A percentile compares a stretch with the other conserved stretches of the same genome.
These are phyloP conservation scores for Cryptosporidium meleagridis DNA, from an alignment of 169 alveolate species.

Conservation along the genomic window DNA sequence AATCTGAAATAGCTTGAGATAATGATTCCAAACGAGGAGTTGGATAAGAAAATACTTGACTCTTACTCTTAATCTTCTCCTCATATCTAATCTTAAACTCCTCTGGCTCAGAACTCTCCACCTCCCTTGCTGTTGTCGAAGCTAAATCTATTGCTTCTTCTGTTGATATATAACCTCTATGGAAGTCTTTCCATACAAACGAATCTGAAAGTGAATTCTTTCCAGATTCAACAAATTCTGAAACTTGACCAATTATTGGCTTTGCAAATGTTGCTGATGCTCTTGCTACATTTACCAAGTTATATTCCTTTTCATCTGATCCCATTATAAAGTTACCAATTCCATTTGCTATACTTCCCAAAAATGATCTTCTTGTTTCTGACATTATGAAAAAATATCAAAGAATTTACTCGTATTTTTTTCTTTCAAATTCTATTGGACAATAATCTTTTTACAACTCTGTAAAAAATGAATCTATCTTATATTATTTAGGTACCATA, in stretches of 20 bases:
- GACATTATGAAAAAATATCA: constrained; percentile 28
- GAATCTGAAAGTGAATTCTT: constrained; percentile 58
- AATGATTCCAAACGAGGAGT: constrained; percentile 23
- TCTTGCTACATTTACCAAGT: constrained; percentile 33
- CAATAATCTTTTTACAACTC: background rate
- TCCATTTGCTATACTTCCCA: constrained; percentile 28
- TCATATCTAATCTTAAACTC: constrained; percentile 44
- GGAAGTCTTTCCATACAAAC: constrained; percentile 35
- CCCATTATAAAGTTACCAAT: constrained; percentile 46
- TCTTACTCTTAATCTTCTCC: constrained; percentile 47
- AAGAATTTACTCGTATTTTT: background rate
- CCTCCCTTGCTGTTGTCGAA: constrained; percentile 53
- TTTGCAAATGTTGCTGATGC: constrained; percentile 37
- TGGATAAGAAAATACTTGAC: constrained; percentile 58
- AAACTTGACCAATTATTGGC: constrained; percentile 42
- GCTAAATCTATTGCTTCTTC: constrained; percentile 73
- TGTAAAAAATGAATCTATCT: background rate
- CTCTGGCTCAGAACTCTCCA: constrained; percentile 48
- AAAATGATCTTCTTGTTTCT: constrained; percentile 33
- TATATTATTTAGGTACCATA: background rate
- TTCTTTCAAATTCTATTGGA: background rate
- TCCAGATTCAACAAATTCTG: constrained; percentile 35
- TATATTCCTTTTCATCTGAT: constrained; percentile 23
- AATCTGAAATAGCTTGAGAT: constrained; percentile 6
- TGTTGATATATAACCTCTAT: constrained; percentile 47